phyloP scores from a whole-genome alignment of 108 stramenopile species.

The Fragilariopsis cylindrus region DNA sequence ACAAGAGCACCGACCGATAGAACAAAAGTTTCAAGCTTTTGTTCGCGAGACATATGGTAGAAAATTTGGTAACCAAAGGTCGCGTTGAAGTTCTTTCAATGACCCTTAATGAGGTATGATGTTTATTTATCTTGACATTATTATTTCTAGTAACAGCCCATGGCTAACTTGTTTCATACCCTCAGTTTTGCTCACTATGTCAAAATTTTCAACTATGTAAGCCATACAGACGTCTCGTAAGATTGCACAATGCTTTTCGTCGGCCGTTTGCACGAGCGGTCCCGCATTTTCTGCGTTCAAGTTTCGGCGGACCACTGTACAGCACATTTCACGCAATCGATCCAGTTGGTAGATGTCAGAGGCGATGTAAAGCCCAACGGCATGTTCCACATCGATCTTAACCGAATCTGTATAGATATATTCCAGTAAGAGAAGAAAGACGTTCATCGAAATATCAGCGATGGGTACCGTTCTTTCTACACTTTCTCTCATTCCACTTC shows the following conservation, averaged over 20 bases:
- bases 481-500: constrained; percentile 90
- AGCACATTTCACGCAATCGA: constrained; percentile 91
- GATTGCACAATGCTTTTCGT: constrained; percentile 87
- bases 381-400: constrained; percentile 83
- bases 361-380: constrained; percentile 91
- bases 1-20: no score
- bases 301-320: constrained; percentile 83
- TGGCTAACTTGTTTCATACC: constrained; percentile 93
- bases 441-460: constrained; percentile 65
- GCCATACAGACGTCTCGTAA: constrained; percentile 89
- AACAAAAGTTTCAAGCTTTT: no score
- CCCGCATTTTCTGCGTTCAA: constrained; percentile 91
- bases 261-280: constrained; percentile 84
- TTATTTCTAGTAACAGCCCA: constrained; percentile 86
- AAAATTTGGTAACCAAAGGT: no score
- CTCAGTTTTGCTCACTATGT: constrained; percentile 91
- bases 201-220: constrained; percentile 93
- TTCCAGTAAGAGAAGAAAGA: constrained; percentile 90
- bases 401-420: constrained; percentile 95
- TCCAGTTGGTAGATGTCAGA: constrained; percentile 93
- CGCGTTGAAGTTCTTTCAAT: no score
- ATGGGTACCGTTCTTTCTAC: constrained; percentile 66
- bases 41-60: no score
- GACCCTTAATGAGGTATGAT: no score
- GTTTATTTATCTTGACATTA: no score